phyloP scores from a whole-genome alignment of 2,329 filamentous ascomycete genomes.

The Chaetomiaceae sp. region DNA sequence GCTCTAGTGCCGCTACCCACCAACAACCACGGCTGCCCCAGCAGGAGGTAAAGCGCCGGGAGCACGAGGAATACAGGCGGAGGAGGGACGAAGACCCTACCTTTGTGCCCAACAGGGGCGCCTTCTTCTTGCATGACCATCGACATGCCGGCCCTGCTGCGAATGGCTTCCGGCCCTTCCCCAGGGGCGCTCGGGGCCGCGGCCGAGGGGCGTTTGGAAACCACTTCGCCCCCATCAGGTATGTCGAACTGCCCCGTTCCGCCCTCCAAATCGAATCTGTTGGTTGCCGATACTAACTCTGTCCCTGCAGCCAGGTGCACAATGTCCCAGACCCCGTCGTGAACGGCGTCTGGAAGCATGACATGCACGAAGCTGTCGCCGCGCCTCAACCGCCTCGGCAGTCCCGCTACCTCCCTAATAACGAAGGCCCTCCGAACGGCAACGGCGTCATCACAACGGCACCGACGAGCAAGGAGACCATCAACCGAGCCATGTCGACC shows the following conservation, averaged over 20 bases:
- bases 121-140: slow-evolving; percentile 97
- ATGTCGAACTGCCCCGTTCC: slow-evolving; percentile 36
- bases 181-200: slow-evolving; percentile 59
- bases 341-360: slow-evolving; percentile 82
- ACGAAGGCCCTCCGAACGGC: slow-evolving; percentile 51
- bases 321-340: slow-evolving; percentile 57
- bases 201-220: slow-evolving; percentile 53
- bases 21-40: slow-evolving; percentile 51
- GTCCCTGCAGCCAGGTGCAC: slow-evolving; percentile 39
- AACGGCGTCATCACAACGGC: slow-evolving; percentile 52
- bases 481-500: slow-evolving; percentile 74
- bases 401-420: slow-evolving; percentile 37
- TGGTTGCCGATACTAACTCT: too few species aligned
- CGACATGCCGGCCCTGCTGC: slow-evolving; percentile 70
- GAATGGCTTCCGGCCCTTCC: slow-evolving; percentile 72
- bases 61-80: slow-evolving; percentile 87
- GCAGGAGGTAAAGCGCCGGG: slow-evolving; percentile 68
- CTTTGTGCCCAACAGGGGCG: slow-evolving; percentile 88
- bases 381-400: slow-evolving; percentile 40
- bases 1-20: slow-evolving; percentile 41
- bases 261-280: too few species aligned
- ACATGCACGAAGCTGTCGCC: slow-evolving; percentile 76
- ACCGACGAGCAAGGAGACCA: slow-evolving; percentile 56
- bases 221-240: slow-evolving; percentile 59
- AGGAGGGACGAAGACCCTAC: slow-evolving; percentile 84